phyloP scores from a whole-genome alignment of 2,329 filamentous ascomycete species.

The Cordyceps pruinosa region DNA sequence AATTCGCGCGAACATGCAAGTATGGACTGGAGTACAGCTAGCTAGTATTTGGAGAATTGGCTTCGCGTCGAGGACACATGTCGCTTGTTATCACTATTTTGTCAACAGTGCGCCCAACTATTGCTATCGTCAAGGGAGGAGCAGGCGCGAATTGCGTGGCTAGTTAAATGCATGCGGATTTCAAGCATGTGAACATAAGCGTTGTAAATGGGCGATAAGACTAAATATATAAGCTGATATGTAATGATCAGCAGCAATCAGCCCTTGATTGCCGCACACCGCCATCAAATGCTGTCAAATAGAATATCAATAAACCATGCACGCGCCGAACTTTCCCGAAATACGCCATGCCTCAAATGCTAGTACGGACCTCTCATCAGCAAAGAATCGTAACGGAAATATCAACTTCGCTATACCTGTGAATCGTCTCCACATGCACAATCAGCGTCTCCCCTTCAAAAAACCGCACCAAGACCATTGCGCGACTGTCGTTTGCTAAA shows the following conservation, averaged over 20 bases:
- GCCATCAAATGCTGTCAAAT: conserved; percentile 8
- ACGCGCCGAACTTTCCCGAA: too few species aligned
- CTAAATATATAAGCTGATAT: conserved; percentile 8
- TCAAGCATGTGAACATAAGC: conserved; percentile 3
- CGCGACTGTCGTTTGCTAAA: conserved; percentile 94
- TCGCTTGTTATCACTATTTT: too few species aligned
- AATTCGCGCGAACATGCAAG: too few species aligned
- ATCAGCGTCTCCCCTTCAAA: conserved; percentile 39
- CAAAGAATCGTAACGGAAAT: background rate
- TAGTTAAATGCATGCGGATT: too few species aligned
- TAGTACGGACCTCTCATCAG: background rate
- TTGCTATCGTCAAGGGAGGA: too few species aligned
- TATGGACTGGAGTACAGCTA: too few species aligned
- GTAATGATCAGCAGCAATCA: conserved; percentile 10
- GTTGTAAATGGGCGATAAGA: background rate
- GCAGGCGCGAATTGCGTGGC: too few species aligned
- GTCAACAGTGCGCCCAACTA: too few species aligned
- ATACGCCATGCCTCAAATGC: conserved; percentile 11
- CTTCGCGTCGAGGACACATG: too few species aligned
- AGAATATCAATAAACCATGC: conserved; percentile 1
- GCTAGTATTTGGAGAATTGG: too few species aligned
- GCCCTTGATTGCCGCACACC: conserved; percentile 10
- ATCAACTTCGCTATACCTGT: background rate
- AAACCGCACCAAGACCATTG: conserved; percentile 85
- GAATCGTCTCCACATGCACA: background rate